Evolutionary conservation across 2,329 filamentous ascomycete species (phyloP).

Genomic region (Domatiomyces globalis): DNA sequence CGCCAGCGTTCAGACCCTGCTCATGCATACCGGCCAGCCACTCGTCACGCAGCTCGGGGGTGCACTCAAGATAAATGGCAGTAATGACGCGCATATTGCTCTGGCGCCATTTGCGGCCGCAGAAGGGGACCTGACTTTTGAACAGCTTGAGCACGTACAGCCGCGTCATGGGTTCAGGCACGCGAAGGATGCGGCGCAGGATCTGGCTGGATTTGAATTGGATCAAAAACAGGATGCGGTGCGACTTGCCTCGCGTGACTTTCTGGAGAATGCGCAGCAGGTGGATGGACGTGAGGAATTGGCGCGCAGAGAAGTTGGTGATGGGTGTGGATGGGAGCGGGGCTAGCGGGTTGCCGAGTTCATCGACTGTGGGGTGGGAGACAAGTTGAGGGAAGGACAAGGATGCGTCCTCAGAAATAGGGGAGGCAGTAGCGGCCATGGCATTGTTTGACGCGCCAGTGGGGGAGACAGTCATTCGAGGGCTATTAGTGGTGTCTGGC

Average conservation of each 20-base stretch:
- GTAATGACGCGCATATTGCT: slow-evolving; percentile 98
- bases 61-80: slow-evolving; percentile 83
- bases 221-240: slow-evolving; percentile 83
- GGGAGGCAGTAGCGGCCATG: not conserved
- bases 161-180: slow-evolving; percentile 73
- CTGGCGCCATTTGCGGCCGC: slow-evolving; percentile 94
- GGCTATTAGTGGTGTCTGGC: not conserved
- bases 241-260: slow-evolving; percentile 87
- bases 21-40: slow-evolving; percentile 20
- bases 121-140: slow-evolving; percentile 97
- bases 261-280: slow-evolving; percentile 95
- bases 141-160: slow-evolving; percentile 95
- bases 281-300: slow-evolving; percentile 91
- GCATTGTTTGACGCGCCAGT: not conserved
- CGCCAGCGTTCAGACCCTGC: slow-evolving; percentile 30
- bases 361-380: slow-evolving; percentile 54
- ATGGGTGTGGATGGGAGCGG: slow-evolving; percentile 61
- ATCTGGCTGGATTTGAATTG: slow-evolving; percentile 92
- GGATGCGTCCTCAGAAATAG: not conserved
- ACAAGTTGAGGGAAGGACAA: slow-evolving; percentile 6
- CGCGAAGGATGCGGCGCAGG: slow-evolving; percentile 77
- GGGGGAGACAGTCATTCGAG: not conserved
- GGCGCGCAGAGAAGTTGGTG: slow-evolving; percentile 79
- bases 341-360: slow-evolving; percentile 62
- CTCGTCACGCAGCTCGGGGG: slow-evolving; percentile 83